Base-by-base conservation (phyloP, 352 stramenopile genomes). In the Thraustochytrium aureum region DNA sequence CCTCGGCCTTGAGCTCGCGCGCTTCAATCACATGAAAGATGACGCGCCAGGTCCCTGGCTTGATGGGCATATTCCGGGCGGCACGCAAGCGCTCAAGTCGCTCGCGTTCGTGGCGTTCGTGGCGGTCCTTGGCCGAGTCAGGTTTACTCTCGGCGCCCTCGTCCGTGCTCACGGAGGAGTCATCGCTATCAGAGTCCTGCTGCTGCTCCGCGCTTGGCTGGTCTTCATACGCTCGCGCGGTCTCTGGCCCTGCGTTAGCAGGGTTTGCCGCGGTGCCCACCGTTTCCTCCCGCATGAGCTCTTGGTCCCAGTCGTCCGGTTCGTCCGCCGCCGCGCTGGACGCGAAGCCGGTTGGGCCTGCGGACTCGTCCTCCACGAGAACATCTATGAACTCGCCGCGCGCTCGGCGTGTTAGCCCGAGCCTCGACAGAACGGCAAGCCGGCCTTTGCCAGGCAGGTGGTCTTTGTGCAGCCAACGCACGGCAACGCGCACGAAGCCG, bases 1-100 rank as follows among this genome's bases (percentile, higher is more conserved):
- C 90, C 73, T 95, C 95, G 0, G 89, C 86, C 33, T 95, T 90
- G 1, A 96, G 85, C 37, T 95, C 90, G 12, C 90, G 88, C 12
- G 88, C 90, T 86, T 96, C 91, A 73, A 96, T 95, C 39, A 96
- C 74, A 73, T 96, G 92, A 22, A 96, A 79, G 37, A 79, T 67
- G 32, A 79, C 69, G 10, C 69, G 37, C 37, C 54, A 79, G 5
- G 69, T 50, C 6, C 69, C 69, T 3, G 33, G 2, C 61, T 74
- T 74, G 22, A 79, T 37, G 1, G 35, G 39, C 4, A 41, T 69
- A 20, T 79, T 17, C 50, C 39, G 32, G 0, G 69, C 69, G 38
- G 22, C 10, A 1, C 45, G 47, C 6, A 79, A 52, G 33, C 14
- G 26, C 4, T 79, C 69, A 20, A 45, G 10, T n/a, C 41, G n/a